Percentiles rank a stretch among this genome's conserved stretches.
phyloP scores from a whole-genome alignment of 306 rosid species.

The Morella rubra region DNA sequence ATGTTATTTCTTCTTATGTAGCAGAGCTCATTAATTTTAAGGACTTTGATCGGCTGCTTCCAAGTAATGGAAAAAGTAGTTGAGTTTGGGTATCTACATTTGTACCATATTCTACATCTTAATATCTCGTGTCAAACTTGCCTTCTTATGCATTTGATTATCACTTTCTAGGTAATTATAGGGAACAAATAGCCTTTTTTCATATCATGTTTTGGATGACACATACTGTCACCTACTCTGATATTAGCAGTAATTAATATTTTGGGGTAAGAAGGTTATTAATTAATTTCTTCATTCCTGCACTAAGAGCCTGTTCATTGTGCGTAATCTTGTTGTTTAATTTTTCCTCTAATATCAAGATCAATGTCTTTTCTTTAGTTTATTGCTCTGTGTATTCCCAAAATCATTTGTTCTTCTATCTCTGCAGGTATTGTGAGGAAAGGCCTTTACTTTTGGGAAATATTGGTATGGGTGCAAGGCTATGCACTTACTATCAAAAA shows the following conservation, averaged over 20 bases:
- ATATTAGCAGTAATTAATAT: neutral
- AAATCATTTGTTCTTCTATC: slow-evolving; percentile 25
- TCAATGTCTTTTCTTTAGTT: slow-evolving; percentile 4
- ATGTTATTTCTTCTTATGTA: neutral
- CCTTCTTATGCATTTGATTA: neutral
- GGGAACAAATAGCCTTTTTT: neutral
- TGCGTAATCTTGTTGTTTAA: neutral
- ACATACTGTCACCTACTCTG: neutral
- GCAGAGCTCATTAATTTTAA: too few relatives aligned
- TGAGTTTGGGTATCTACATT: neutral
- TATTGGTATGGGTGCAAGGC: slow-evolving; percentile 94
- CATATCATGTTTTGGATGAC: neutral
- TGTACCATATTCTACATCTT: neutral
- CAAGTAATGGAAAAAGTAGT: too few relatives aligned
- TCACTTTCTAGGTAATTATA: neutral
- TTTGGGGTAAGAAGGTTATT: neutral
- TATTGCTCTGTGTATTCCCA: slow-evolving; percentile 13
- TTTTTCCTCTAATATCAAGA: neutral
- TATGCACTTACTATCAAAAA: slow-evolving; percentile 92
- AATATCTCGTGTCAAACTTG: neutral
- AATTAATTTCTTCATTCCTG: too few relatives aligned
- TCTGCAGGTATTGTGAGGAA: slow-evolving; percentile 90
- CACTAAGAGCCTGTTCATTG: neutral
- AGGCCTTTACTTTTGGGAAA: slow-evolving; percentile 92
- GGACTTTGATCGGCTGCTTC: too few relatives aligned